phyloP scores from a whole-genome alignment of 164 flowering plant species.

The Hamamelis virginiana region DNA sequence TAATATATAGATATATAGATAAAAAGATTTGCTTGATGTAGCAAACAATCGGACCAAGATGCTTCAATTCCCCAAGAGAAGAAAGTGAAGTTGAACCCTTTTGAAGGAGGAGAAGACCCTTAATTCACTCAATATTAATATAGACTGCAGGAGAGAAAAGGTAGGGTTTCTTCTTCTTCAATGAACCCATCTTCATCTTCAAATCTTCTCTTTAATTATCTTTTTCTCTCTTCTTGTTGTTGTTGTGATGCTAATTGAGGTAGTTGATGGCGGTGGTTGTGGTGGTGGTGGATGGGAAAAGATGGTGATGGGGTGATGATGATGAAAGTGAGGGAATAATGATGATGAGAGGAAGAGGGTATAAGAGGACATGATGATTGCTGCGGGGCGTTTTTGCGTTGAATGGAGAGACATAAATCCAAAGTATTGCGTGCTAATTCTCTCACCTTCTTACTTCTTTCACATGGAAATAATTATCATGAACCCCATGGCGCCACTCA shows the following conservation, averaged over 20 bases:
- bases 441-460: conserved; percentile 5
- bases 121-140: background rate
- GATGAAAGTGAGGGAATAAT: conserved; percentile 35
- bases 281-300: conserved; percentile 12
- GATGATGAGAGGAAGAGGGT: conserved; percentile 30
- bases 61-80: conserved; percentile 34
- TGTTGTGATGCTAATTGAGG: conserved; percentile 2
- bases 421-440: conserved; percentile 7
- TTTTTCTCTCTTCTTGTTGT: conserved; percentile 14
- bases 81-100: conserved; percentile 1
- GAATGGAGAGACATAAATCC: conserved; percentile 6
- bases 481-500: conserved; percentile 4
- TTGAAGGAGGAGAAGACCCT: background rate
- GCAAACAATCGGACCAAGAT: conserved; percentile 31
- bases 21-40: conserved; percentile 9
- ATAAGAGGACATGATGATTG: conserved; percentile 37
- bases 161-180: conserved; percentile 37
- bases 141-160: background rate
- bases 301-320: conserved; percentile 25
- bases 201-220: background rate
- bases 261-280: conserved; percentile 15
- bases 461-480: conserved; percentile 21
- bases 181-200: conserved; percentile 15
- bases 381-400: conserved; percentile 9
- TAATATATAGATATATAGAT: no score